These are phyloP conservation scores for Trypethelium eluteriae DNA, from an alignment of 495 filamentous ascomycete species.

Conservation along the genomic window DNA sequence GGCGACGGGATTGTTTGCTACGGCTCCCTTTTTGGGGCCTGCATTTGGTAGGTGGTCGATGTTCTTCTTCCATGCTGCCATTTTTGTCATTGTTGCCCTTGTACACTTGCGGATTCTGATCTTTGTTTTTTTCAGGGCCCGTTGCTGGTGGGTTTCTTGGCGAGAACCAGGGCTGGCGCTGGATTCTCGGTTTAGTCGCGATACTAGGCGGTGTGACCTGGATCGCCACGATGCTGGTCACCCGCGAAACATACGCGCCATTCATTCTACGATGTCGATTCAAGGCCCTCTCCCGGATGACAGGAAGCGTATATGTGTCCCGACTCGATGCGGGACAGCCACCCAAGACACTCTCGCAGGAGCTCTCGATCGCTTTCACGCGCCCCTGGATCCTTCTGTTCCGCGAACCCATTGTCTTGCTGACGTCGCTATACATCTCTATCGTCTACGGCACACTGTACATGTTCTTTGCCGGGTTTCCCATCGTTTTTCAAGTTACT, in stretches of 20 bases:
- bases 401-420: slow-evolving; percentile 51
- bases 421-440: slow-evolving; percentile 37
- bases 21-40: slow-evolving; percentile 10
- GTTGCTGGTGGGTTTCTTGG: slow-evolving; percentile 16
- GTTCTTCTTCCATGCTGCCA: slow-evolving; percentile 5
- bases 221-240: slow-evolving; percentile 13
- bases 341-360: slow-evolving; percentile 26
- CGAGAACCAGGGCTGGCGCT: slow-evolving; percentile 17
- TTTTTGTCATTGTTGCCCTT: slow-evolving; percentile 1
- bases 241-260: slow-evolving; percentile 18
- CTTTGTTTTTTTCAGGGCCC: slow-evolving; percentile 10
- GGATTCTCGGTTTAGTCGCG: slow-evolving; percentile 17
- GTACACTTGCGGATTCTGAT: slow-evolving; percentile 14
- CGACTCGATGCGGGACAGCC: slow-evolving; percentile 30
- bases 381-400: slow-evolving; percentile 53
- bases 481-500: slow-evolving; percentile 25
- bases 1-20: slow-evolving; percentile 31
- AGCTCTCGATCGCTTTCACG: slow-evolving; percentile 40
- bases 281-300: slow-evolving; percentile 12
- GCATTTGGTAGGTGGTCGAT: slow-evolving; percentile 15
- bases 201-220: slow-evolving; percentile 17
- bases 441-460: slow-evolving; percentile 34
- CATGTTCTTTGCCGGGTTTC: slow-evolving; percentile 29
- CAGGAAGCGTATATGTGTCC: slow-evolving; percentile 17
- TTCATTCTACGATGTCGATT: slow-evolving; percentile 16